Conservation (phyloP, 768 basidiomycete genomes). For the Lactarius tabidus region DNA sequence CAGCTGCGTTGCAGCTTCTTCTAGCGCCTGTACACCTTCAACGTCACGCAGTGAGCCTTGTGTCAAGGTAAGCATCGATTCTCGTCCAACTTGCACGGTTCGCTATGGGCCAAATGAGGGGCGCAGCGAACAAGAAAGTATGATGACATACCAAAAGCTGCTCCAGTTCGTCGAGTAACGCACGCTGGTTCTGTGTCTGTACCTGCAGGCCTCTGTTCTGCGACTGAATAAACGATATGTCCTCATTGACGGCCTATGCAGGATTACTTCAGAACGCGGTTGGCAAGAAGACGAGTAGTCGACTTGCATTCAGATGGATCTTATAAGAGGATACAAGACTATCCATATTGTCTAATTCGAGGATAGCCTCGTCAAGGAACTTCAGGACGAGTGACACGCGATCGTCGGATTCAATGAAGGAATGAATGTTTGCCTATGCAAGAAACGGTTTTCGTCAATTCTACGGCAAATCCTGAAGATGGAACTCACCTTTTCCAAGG, state of each 20-base stretch:
- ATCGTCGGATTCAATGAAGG: conserved; percentile 95
- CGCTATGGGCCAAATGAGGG: conserved; percentile 45
- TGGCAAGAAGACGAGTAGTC: not conserved
- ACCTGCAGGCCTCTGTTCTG: conserved; percentile 97
- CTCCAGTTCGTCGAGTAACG: conserved; percentile 78
- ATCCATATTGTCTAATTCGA: conserved; percentile 89
- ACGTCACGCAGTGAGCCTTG: conserved; percentile 87
- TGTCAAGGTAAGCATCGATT: conserved; percentile 68
- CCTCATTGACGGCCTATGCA: conserved; percentile 83
- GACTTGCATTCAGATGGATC: conserved; percentile 87
- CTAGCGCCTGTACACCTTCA: conserved; percentile 69
- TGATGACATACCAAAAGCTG: conserved; percentile 62
- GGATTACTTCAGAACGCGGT: conserved; percentile 13
- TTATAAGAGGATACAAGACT: conserved; percentile 88
- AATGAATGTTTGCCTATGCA: conserved; percentile 89
- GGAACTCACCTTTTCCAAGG: conserved; percentile 78
- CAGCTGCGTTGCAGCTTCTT: conserved; percentile 79
- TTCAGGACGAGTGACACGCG: conserved; percentile 81
- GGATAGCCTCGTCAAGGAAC: conserved; percentile 83
- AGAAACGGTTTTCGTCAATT: not conserved
- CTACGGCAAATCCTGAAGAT: not conserved
- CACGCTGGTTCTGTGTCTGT: conserved; percentile 92
- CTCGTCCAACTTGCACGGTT: conserved; percentile 89
- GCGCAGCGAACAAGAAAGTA: not conserved
- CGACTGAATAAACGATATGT: conserved; percentile 92